These are phyloP conservation scores for Amylocarpus encephaloides DNA, from an alignment of 2,329 filamentous ascomycete genomes.

Conservation along the genomic window DNA sequence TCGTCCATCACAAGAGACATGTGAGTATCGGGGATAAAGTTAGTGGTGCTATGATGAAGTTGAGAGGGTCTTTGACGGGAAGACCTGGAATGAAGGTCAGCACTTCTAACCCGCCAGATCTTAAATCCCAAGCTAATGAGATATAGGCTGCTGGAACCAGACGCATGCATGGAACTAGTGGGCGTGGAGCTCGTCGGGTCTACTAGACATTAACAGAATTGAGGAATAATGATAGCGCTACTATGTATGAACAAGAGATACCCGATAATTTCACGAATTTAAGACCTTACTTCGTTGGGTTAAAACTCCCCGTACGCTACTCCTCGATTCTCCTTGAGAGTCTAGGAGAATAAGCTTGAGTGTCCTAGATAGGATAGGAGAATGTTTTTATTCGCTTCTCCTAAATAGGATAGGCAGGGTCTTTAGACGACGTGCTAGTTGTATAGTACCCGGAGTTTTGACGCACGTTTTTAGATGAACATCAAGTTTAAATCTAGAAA, in stretches of 20 bases:
- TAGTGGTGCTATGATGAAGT: conserved; percentile 65
- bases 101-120: conserved; percentile 11
- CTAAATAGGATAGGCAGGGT: no score
- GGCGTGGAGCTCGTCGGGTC: conserved; percentile 45
- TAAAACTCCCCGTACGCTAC: no score
- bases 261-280: neutral
- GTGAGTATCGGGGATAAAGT: conserved; percentile 70
- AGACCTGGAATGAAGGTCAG: conserved; percentile 64
- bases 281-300: neutral
- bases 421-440: no score
- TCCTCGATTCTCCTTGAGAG: no score
- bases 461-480: no score
- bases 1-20: conserved; percentile 61
- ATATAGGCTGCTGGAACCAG: conserved; percentile 63
- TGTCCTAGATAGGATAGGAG: no score
- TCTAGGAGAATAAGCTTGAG: no score
- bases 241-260: neutral
- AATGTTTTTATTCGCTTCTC: no score
- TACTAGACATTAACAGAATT: conserved; percentile 15
- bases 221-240: neutral
- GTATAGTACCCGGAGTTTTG: no score
- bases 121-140: conserved; percentile 2
- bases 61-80: conserved; percentile 63
- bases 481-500: no score
- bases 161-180: conserved; percentile 69